Evolutionary conservation across 2,329 filamentous ascomycete species (phyloP).

Genomic region (Botrytis byssoidea): DNA sequence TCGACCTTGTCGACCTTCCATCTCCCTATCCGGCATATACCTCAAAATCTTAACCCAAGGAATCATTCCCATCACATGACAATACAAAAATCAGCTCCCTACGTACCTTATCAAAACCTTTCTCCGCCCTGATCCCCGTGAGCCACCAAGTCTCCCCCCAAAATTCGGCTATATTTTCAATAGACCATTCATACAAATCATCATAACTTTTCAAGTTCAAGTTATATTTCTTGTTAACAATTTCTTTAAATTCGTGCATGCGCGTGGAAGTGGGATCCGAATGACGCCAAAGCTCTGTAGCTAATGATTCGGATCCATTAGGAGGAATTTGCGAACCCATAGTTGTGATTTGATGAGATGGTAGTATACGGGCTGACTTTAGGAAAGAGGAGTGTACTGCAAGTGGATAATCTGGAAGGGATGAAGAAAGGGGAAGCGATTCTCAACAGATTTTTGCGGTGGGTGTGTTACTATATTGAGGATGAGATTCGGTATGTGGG

Average conservation of each 20-base stretch:
- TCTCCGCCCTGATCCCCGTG: conserved; percentile 70
- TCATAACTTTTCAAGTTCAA: conserved; percentile 65
- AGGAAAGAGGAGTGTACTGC: neutral
- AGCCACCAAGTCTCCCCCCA: conserved; percentile 87
- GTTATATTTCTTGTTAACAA: conserved; percentile 65
- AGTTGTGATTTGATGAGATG: neutral
- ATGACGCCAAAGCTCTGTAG: conserved; percentile 67
- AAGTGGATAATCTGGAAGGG: neutral
- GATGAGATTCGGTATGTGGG: neutral
- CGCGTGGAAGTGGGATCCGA: conserved; percentile 63
- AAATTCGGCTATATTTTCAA: conserved; percentile 71
- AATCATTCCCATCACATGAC: conserved; percentile 12
- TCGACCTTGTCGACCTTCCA: neutral
- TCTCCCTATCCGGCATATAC: neutral
- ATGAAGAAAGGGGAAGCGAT: conserved; percentile 18
- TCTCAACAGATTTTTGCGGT: neutral
- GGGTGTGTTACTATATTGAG: neutral
- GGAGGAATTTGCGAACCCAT: conserved; percentile 3
- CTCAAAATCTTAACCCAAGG: neutral
- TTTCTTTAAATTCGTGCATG: conserved; percentile 70
- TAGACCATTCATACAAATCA: conserved; percentile 82
- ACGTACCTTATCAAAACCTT: conserved; percentile 57
- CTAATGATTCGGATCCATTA: neutral
- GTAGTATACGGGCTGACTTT: neutral
- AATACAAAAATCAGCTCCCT: conserved; percentile 24